These are phyloP conservation scores for Cryptococcus jaspeensis DNA, from an alignment of 1,284 basidiomycete genomes.

Conservation along the genomic window DNA sequence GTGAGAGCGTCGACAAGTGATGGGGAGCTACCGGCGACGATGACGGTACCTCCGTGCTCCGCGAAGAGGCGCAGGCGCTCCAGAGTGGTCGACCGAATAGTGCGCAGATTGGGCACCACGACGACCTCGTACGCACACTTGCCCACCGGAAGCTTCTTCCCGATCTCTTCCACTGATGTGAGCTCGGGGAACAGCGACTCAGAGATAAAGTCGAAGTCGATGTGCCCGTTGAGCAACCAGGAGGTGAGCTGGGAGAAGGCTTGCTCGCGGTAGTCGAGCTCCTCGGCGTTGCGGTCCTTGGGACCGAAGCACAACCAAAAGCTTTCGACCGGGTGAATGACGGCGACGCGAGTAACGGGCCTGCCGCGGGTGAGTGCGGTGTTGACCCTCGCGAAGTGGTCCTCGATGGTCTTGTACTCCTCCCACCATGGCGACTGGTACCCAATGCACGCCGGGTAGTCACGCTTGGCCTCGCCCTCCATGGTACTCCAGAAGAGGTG, in stretches of 20 bases:
- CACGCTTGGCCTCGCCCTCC: constrained; percentile 33
- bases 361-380: constrained; percentile 25
- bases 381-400: constrained; percentile 33
- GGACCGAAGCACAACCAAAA: constrained; percentile 33
- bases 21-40: constrained; percentile 24
- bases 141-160: constrained; percentile 21
- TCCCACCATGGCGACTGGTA: constrained; percentile 36
- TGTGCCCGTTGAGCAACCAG: constrained; percentile 27
- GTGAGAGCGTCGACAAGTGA: constrained; percentile 22
- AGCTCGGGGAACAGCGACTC: constrained; percentile 31
- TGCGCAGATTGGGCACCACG: constrained; percentile 27
- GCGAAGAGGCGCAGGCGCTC: constrained; percentile 22
- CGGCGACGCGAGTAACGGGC: constrained; percentile 29
- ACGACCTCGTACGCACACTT: constrained; percentile 29
- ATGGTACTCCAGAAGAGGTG: constrained; percentile 30
- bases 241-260: constrained; percentile 27
- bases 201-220: constrained; percentile 40
- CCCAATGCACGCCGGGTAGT: constrained; percentile 34
- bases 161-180: constrained; percentile 17
- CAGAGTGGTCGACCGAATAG: constrained; percentile 31
- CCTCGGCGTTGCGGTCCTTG: constrained; percentile 23
- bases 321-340: constrained; percentile 36
- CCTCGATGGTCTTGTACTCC: constrained; percentile 31
- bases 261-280: constrained; percentile 23
- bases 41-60: constrained; percentile 23